Conservation (phyloP, 805 yeast species). For the Candida silvatica region DNA sequence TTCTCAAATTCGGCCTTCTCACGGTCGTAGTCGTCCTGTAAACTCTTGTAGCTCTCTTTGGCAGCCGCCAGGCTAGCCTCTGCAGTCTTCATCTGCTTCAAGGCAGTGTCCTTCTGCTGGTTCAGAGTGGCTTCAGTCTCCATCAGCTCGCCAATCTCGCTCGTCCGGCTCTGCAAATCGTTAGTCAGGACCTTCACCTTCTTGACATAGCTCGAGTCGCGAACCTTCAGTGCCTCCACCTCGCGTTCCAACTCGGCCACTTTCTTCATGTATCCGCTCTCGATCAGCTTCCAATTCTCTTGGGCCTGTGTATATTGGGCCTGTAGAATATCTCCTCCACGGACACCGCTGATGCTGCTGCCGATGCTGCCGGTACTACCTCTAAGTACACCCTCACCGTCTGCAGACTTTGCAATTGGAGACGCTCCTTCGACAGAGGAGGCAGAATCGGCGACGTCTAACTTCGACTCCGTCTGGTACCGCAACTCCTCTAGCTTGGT, state of each 20-base stretch:
- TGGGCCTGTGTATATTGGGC: conserved; percentile 68
- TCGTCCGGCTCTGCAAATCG: conserved; percentile 28
- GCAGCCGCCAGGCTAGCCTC: not conserved
- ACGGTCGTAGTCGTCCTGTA: conserved; percentile 20
- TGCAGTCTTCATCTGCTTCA: not conserved
- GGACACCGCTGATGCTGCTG: not conserved
- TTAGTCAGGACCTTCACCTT: conserved; percentile 22
- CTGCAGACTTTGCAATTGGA: too few species aligned
- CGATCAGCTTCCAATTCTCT: conserved; percentile 78
- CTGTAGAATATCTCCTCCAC: conserved; percentile 40
- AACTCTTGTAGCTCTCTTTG: not conserved
- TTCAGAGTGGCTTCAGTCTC: conserved; percentile 17
- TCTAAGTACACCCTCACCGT: not conserved
- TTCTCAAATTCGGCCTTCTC: conserved; percentile 18
- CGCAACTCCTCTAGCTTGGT: conserved; percentile 62
- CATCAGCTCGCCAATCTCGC: conserved; percentile 18
- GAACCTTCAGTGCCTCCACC: conserved; percentile 27
- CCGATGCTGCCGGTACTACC: not conserved
- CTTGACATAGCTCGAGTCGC: conserved; percentile 20
- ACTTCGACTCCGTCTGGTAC: conserved; percentile 41
- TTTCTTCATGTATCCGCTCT: conserved; percentile 48
- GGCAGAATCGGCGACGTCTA: too few species aligned
- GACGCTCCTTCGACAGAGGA: too few species aligned
- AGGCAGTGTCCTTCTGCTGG: conserved; percentile 13
- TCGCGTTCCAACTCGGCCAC: conserved; percentile 38